Evolutionary conservation across 2,329 filamentous ascomycete genomes (phyloP).

Genomic region (Knoxdaviesia proteae): DNA sequence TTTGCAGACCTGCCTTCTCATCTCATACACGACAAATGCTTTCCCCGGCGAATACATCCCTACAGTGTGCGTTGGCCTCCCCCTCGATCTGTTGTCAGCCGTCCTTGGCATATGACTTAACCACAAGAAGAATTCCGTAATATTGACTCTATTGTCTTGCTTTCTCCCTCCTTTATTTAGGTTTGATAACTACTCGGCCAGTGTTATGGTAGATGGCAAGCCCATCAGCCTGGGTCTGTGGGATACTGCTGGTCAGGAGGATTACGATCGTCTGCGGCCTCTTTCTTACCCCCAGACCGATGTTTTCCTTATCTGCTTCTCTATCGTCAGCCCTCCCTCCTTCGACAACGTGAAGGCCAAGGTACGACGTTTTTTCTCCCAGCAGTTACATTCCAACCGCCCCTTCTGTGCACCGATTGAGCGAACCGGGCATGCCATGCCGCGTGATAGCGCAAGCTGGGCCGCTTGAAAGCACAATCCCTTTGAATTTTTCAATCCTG

Average conservation of each 20-base stretch:
- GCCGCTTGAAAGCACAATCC: too few species aligned
- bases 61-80: constrained; percentile 56
- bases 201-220: constrained; percentile 97
- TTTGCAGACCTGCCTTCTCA: constrained; percentile 80
- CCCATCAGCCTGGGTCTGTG: constrained; percentile 91
- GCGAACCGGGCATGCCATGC: not conserved
- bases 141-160: not conserved
- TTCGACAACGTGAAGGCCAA: constrained; percentile 99
- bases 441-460: too few species aligned
- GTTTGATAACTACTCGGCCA: constrained; percentile 97
- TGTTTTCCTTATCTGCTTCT: constrained; percentile 96
- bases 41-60: constrained; percentile 99
- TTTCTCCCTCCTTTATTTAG: constrained; percentile 21
- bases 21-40: constrained; percentile 97
- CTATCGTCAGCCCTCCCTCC: constrained; percentile 88
- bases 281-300: constrained; percentile 97
- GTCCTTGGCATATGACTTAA: too few species aligned
- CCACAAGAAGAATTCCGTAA: too few species aligned
- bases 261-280: constrained; percentile 87
- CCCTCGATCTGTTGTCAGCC: not conserved
- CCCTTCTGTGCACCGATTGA: not conserved
- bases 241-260: constrained; percentile 98
- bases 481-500: too few species aligned
- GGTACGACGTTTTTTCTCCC: constrained; percentile 29
- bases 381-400: not conserved